phyloP scores from a whole-genome alignment of 139 green algal species.

The Micromonas commoda region DNA sequence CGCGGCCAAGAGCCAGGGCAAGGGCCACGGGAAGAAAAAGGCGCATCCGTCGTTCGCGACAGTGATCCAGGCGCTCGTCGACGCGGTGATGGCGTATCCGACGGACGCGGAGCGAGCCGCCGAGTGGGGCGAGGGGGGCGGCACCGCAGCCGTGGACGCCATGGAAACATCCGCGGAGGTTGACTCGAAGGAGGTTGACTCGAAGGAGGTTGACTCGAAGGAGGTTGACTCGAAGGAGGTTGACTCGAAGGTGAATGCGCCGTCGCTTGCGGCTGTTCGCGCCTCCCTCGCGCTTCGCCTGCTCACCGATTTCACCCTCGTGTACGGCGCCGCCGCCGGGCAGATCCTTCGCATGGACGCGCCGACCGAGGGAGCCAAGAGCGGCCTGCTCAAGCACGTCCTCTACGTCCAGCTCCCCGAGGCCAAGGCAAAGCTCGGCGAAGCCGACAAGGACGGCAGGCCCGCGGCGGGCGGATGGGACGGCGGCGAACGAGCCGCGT shows the following conservation, averaged over 20 bases:
- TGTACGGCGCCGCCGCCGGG: conserved; percentile 61
- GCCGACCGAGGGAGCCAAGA: too few species aligned
- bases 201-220: too few species aligned
- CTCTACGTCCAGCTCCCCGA: conserved; percentile 60
- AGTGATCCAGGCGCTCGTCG: conserved; percentile 71
- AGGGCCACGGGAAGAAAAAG: conserved; percentile 35
- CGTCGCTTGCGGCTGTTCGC: conserved; percentile 33
- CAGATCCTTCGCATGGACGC: conserved; percentile 72
- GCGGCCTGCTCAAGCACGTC: conserved; percentile 52
- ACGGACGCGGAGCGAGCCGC: conserved; percentile 16
- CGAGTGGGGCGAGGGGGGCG: conserved; percentile 28
- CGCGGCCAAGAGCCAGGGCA: conserved; percentile 2
- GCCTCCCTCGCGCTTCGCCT: conserved; percentile 51
- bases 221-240: too few species aligned
- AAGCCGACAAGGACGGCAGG: background rate
- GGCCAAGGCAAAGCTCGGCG: background rate
- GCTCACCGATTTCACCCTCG: conserved; percentile 75
- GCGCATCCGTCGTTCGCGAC: conserved; percentile 23
- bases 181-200: too few species aligned
- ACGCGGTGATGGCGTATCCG: conserved; percentile 58
- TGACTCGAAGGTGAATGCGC: too few species aligned
- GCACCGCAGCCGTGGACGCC: background rate
- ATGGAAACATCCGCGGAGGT: too few species aligned
- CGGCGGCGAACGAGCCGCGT: conserved; percentile 32
- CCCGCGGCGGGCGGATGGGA: conserved; percentile 26